phyloP scores from a whole-genome alignment of 129 eudicot genomes.

The Erigeron canadensis region DNA sequence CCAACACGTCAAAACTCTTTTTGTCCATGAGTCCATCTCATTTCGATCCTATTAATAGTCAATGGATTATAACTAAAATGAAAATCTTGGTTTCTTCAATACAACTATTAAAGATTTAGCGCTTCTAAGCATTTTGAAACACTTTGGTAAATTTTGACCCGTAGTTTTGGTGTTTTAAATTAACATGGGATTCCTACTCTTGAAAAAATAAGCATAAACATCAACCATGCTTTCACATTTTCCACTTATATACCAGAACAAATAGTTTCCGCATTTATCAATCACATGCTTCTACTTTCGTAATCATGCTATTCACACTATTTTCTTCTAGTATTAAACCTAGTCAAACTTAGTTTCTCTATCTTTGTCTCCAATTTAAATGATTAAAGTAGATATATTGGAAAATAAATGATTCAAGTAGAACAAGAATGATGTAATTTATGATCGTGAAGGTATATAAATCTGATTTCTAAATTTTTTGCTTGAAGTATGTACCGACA shows the following conservation, averaged over 20 bases:
- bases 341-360: not conserved
- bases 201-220: too few relatives aligned
- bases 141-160: not conserved
- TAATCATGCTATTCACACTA: not conserved
- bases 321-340: not conserved
- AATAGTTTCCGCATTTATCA: not conserved
- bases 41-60: not conserved
- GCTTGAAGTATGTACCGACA: not conserved
- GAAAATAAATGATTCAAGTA: not conserved
- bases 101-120: not conserved
- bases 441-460: not conserved
- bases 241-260: too few relatives aligned
- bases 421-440: not conserved
- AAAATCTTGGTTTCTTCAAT: not conserved
- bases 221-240: too few relatives aligned
- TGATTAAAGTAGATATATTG: too few relatives aligned
- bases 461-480: not conserved
- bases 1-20: not conserved
- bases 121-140: not conserved
- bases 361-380: not conserved
- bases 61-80: not conserved
- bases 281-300: not conserved
- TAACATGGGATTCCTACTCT: too few relatives aligned
- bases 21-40: not conserved
- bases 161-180: not conserved